Conservation (phyloP, 225 moss, liverwort and hornwort genomes). For the Physcomitrium patens region DNA sequence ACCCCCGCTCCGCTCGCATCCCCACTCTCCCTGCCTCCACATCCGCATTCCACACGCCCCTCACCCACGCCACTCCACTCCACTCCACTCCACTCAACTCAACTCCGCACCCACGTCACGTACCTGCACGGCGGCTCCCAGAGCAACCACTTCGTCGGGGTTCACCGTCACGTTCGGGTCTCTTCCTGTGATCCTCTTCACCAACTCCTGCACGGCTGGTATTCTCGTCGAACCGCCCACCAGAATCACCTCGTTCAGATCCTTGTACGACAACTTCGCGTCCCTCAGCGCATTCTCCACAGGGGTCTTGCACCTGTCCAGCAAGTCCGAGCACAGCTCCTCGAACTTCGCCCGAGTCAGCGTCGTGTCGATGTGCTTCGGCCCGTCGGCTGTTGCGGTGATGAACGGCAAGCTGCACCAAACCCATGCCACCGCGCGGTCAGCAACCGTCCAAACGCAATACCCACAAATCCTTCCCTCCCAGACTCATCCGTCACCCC, state of each 20-base stretch:
- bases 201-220: conserved; percentile 87
- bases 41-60: too few species aligned
- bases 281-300: conserved; percentile 89
- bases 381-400: conserved; percentile 94
- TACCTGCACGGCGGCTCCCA: conserved; percentile 69
- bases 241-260: conserved; percentile 90
- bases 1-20: not conserved
- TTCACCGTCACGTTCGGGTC: conserved; percentile 92
- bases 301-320: conserved; percentile 86
- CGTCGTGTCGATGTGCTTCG: conserved; percentile 89
- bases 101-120: too few species aligned
- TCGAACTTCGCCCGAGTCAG: conserved; percentile 88
- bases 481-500: too few species aligned
- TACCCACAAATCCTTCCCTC: not conserved
- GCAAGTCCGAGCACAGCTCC: conserved; percentile 88
- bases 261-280: conserved; percentile 85
- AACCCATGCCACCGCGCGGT: not conserved
- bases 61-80: too few species aligned
- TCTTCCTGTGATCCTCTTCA: conserved; percentile 76
- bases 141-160: conserved; percentile 92
- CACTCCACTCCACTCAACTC: too few species aligned
- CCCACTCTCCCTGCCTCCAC: not conserved
- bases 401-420: conserved; percentile 85
- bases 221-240: conserved; percentile 96
- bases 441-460: not conserved